Base-by-base conservation (phyloP, 2,329 filamentous ascomycete species). In the Pyrenochaeta sp. region DNA sequence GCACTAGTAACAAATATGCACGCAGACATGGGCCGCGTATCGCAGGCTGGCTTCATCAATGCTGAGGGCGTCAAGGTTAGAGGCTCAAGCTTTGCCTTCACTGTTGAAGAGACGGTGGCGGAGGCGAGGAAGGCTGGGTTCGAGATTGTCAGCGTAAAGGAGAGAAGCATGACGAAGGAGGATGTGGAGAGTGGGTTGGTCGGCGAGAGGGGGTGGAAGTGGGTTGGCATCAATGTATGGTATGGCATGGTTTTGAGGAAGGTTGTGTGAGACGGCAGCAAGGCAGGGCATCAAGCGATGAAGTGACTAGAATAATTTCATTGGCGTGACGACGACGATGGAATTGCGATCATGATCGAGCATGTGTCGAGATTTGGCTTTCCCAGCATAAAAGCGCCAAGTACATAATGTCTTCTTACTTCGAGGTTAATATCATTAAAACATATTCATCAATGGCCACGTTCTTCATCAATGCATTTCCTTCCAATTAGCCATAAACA, bases 1-100 rank as follows among this genome's bases (percentile, higher is more conserved):
- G 73, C 87, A 4, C 74, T 89, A 9, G 64, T 89, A n/a, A 89
- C 86, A 0, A 89, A 89, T 63, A 90, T 90, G 87, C 87, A 90
- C 67, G 72, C 79, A 1, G 83, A 88, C 2, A 89, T 89, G 86
- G 86, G 85, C 1, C 57, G 58, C 12, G 77, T 81, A 14, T 83
- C 81, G 21, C 85, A 87, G 64, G 87, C 87, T 0, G 87, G 87
- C 0, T 89, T 90, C 63, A 77, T 85, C 11, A 83, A 86, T 6
- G 73, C 71, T 15, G 79, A 80, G 1, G 73, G 66, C 1, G 61
- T 75, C 3, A 89, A 89, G 75, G 79, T 90, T 14, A 75, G 84
- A 41, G 85, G 85, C 1, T 78, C 73, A 23, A 89, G 86, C 66
- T 88, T 82, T 70, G 79, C 80, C 35, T 81, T 90, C 74, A 78